A percentile compares a stretch with the other conserved stretches of the same genome.
phyloP scores from a whole-genome alignment of 2,329 filamentous ascomycete genomes.

The Cryphonectria naterciae region DNA sequence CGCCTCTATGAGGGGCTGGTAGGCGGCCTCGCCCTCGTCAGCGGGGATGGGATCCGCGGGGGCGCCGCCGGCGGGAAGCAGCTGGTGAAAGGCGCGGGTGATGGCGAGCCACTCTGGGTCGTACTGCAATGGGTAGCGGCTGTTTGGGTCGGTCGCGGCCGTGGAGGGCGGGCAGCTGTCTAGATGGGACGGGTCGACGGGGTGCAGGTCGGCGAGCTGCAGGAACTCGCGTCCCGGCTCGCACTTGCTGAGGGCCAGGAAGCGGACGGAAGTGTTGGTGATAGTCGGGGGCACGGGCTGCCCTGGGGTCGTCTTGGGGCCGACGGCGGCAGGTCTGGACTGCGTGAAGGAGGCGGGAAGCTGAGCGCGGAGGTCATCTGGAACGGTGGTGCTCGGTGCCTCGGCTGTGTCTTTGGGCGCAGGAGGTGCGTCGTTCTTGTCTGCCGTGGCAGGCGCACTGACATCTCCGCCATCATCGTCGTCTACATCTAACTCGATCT shows the following conservation, averaged over 20 bases:
- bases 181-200: slow-evolving; percentile 44
- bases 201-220: slow-evolving; percentile 70
- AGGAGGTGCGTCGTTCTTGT: neutral
- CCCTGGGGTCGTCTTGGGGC: slow-evolving; percentile 51
- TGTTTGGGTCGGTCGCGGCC: slow-evolving; percentile 5
- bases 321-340: slow-evolving; percentile 49
- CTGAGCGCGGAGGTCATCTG: slow-evolving; percentile 70
- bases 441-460: slow-evolving; percentile 31
- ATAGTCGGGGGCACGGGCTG: slow-evolving; percentile 73
- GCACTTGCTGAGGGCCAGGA: slow-evolving; percentile 92
- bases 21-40: slow-evolving; percentile 71
- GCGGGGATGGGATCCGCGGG: slow-evolving; percentile 54
- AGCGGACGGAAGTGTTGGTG: slow-evolving; percentile 77
- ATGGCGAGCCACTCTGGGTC: slow-evolving; percentile 97
- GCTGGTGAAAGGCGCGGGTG: slow-evolving; percentile 75
- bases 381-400: slow-evolving; percentile 45
- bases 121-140: slow-evolving; percentile 70
- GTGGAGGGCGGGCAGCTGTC: slow-evolving; percentile 30
- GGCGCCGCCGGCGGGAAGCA: slow-evolving; percentile 63
- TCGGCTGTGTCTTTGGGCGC: slow-evolving; percentile 32
- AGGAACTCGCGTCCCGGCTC: slow-evolving; percentile 79
- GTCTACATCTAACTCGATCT: slow-evolving; percentile 71
- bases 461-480: slow-evolving; percentile 51
- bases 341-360: slow-evolving; percentile 75
- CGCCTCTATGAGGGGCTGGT: slow-evolving; percentile 67